Conservation (phyloP, 2,329 filamentous ascomycete genomes). For the Diaporthe sp. region DNA sequence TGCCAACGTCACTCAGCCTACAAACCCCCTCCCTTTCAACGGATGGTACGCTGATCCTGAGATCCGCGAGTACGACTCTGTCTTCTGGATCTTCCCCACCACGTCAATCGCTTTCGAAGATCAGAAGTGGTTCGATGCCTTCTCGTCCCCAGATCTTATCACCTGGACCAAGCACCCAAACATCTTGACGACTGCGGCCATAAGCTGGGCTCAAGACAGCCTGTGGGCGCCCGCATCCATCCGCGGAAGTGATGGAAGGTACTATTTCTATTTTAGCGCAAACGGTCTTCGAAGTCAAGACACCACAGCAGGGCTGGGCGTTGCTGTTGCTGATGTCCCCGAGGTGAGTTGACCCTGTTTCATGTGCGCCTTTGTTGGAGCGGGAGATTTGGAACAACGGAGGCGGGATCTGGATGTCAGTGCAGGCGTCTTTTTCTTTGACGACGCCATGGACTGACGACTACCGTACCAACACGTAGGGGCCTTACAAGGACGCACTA, state of each 20-base stretch:
- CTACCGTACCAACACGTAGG: slow-evolving; percentile 20
- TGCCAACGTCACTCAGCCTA: not conserved
- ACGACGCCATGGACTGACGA: not conserved
- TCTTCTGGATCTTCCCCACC: slow-evolving; percentile 65
- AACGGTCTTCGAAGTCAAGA: slow-evolving; percentile 59
- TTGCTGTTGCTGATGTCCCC: slow-evolving; percentile 53
- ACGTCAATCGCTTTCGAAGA: slow-evolving; percentile 58
- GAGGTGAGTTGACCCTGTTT: slow-evolving; percentile 35
- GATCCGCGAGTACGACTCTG: slow-evolving; percentile 58
- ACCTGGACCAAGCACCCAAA: slow-evolving; percentile 62
- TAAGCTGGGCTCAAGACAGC: slow-evolving; percentile 60
- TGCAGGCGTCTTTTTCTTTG: not conserved
- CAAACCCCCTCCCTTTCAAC: slow-evolving; percentile 25
- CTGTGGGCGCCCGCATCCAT: slow-evolving; percentile 63
- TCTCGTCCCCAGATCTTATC: slow-evolving; percentile 62
- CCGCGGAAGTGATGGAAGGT: slow-evolving; percentile 55
- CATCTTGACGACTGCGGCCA: slow-evolving; percentile 55
- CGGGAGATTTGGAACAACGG: not conserved
- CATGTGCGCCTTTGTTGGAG: not conserved
- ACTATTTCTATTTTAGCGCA: slow-evolving; percentile 65
- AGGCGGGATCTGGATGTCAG: not conserved
- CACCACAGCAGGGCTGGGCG: slow-evolving; percentile 56
- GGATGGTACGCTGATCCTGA: slow-evolving; percentile 62
- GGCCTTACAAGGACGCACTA: slow-evolving; percentile 57
- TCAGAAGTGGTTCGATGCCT: slow-evolving; percentile 65